Evolutionary conservation across 306 rosid genomes (phyloP).

Genomic region (Canavalia gladiata): DNA sequence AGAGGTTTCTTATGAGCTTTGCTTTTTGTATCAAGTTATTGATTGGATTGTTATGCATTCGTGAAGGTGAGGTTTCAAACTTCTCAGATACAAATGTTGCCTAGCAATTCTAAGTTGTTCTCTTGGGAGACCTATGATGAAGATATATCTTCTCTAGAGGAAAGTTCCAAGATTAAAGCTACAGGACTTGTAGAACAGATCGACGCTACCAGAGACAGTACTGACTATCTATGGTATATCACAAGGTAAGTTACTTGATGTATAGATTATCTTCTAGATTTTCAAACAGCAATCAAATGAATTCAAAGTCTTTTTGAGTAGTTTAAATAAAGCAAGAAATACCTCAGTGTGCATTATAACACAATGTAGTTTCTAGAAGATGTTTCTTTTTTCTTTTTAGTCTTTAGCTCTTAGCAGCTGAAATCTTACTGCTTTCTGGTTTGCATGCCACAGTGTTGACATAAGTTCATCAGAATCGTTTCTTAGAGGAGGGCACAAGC

Average conservation of each 20-base stretch:
- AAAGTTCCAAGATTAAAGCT: slow-evolving; percentile 61
- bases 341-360: background rate
- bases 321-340: background rate
- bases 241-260: slow-evolving; percentile 72
- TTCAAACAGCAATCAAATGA: slow-evolving; percentile 6
- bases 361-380: background rate
- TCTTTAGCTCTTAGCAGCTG: background rate
- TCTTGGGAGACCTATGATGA: slow-evolving; percentile 88
- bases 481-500: slow-evolving; percentile 73
- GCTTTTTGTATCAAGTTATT: slow-evolving; percentile 35
- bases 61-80: slow-evolving; percentile 81
- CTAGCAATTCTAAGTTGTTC: slow-evolving; percentile 61
- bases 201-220: slow-evolving; percentile 78
- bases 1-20: slow-evolving; percentile 28
- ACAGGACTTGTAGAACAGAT: slow-evolving; percentile 88
- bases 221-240: slow-evolving; percentile 95
- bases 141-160: slow-evolving; percentile 75
- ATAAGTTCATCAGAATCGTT: slow-evolving; percentile 81
- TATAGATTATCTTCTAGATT: background rate
- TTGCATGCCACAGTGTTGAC: slow-evolving; percentile 66
- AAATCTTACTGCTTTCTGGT: slow-evolving; percentile 30
- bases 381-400: background rate
- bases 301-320: background rate
- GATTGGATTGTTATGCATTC: slow-evolving; percentile 46
- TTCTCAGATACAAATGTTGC: slow-evolving; percentile 73